phyloP scores from a whole-genome alignment of 768 basidiomycete genomes.

The Lepiota subincarnata region DNA sequence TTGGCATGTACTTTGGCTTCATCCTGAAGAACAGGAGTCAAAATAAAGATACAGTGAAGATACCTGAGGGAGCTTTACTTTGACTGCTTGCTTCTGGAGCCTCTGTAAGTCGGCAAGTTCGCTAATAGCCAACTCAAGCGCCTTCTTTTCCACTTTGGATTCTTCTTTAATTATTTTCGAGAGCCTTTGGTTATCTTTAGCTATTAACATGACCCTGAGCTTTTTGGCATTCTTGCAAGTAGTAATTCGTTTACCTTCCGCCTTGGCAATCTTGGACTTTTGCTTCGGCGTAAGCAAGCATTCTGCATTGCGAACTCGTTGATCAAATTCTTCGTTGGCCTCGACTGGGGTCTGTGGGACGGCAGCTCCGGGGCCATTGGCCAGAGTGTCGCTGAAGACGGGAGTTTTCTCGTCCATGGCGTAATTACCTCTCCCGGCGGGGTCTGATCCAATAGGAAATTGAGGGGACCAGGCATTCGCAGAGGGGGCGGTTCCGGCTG shows the following conservation, averaged over 20 bases:
- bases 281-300: slow-evolving; percentile 45
- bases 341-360: slow-evolving; percentile 42
- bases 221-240: not conserved
- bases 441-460: slow-evolving; percentile 12
- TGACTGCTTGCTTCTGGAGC: slow-evolving; percentile 64
- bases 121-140: slow-evolving; percentile 55
- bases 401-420: slow-evolving; percentile 29
- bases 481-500: slow-evolving; percentile 2
- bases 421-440: slow-evolving; percentile 16
- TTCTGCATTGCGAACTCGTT: slow-evolving; percentile 45
- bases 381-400: slow-evolving; percentile 39
- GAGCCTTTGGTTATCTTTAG: slow-evolving; percentile 54
- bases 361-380: slow-evolving; percentile 49
- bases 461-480: slow-evolving; percentile 15
- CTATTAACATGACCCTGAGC: slow-evolving; percentile 27
- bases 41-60: not conserved
- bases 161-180: slow-evolving; percentile 70
- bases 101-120: slow-evolving; percentile 66
- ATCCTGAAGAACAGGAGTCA: slow-evolving; percentile 28
- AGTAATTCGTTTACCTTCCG: slow-evolving; percentile 39
- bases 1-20: slow-evolving; percentile 54
- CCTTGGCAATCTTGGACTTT: slow-evolving; percentile 45
- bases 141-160: slow-evolving; percentile 61
- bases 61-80: slow-evolving; percentile 29
- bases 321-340: slow-evolving; percentile 36